phyloP scores from a whole-genome alignment of 345 rosid genomes.

The Melastoma malabathricum region DNA sequence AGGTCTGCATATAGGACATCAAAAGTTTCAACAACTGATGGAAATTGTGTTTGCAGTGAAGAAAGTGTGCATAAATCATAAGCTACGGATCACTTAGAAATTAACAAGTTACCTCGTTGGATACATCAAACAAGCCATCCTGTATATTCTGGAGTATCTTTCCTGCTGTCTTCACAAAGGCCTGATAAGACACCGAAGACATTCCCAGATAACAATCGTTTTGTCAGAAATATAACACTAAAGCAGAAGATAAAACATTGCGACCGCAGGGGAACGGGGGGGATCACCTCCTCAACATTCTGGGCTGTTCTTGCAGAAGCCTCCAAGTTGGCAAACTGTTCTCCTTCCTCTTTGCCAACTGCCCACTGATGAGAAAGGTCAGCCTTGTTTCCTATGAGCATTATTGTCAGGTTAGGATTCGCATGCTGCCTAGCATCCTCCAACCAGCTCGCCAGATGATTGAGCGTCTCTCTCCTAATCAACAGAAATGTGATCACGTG shows the following conservation, averaged over 20 bases:
- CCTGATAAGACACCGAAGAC: slow-evolving; percentile 25
- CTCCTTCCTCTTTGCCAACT: slow-evolving; percentile 96
- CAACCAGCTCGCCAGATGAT: slow-evolving; percentile 95
- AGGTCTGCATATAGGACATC: slow-evolving; percentile 38
- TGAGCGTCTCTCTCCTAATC: slow-evolving; percentile 86
- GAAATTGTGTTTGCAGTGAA: not conserved
- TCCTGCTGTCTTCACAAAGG: slow-evolving; percentile 78
- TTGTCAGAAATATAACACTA: no score
- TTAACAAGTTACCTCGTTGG: slow-evolving; percentile 52
- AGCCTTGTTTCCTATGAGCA: slow-evolving; percentile 82
- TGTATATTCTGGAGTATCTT: slow-evolving; percentile 87
- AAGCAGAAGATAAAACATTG: no score
- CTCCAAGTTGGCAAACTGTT: slow-evolving; percentile 91
- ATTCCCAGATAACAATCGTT: not conserved
- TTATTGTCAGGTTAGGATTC: slow-evolving; percentile 89
- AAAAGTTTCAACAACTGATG: not conserved
- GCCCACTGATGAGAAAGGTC: slow-evolving; percentile 90
- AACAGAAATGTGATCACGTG: slow-evolving; percentile 6
- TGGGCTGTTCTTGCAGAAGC: slow-evolving; percentile 98
- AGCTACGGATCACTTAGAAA: not conserved
- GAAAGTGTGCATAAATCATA: not conserved
- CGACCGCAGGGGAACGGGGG: no score
- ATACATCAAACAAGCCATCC: slow-evolving; percentile 75
- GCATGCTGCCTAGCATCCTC: slow-evolving; percentile 99
- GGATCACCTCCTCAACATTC: slow-evolving; percentile 81